Evolutionary conservation across 2,329 filamentous ascomycete genomes (phyloP), one percentile per base, ranked within the genome.

Genomic region (Zopfia rhizophila): DNA sequence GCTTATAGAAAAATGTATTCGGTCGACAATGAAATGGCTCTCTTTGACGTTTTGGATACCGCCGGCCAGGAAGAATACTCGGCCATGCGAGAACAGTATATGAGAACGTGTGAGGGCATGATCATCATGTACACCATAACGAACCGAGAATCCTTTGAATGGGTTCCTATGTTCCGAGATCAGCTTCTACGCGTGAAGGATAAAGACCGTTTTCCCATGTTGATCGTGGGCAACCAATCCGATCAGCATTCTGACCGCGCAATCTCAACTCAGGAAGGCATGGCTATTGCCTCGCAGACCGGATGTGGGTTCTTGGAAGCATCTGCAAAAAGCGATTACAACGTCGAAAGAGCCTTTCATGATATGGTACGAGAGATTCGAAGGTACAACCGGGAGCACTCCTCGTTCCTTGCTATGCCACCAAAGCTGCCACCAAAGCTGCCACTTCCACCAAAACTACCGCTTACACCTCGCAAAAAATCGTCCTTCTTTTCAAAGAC

Each of bases 1-100:
- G 96, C 92, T 50, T 97, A 97, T 81, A 90, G 92, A 79, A 97
- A 97, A 86, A 91, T 96, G 82, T 96, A 91, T 74, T 86, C 95
- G 60, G 93, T 97, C 72, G 92, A 97, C 71, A 91, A 96, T 64
- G 91, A 97, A 76, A 90, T 96, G 59, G 92, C 91, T 37, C 83
- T 97, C 46, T 87, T 97, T 72, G 92, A 97, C 74, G 91, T 97
- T 53, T 86, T 97, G 69, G 92, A 97, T 75, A 97, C 92, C 38
- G 92, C 92, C 51, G 92, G 92, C 45, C 92, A 96, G 74, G 92
- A 97, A 76, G 92, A 97, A 78, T 97, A 96, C 79, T 95, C 91
- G 38, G 92, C 92, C 39, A 96, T 97, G 92, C 83, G 92, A 70
- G 92, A 97, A 79, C 92, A 96, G 77, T 97, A 96, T 81, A 97